Conservation (phyloP, 2,329 filamentous ascomycete genomes). For the Metarhizium anisopliae region DNA sequence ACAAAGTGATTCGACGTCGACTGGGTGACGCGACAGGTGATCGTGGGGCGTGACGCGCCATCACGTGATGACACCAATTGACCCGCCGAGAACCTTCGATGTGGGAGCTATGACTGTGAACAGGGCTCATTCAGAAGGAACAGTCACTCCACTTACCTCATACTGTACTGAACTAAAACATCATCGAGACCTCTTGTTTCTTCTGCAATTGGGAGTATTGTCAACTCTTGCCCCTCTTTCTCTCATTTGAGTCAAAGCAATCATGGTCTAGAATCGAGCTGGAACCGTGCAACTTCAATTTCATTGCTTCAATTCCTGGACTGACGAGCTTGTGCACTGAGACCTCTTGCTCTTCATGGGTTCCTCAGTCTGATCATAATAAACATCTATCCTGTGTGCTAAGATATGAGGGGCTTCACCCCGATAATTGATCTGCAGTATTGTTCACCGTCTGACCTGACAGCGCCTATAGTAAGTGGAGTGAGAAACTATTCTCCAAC, state of each 20-base stretch:
- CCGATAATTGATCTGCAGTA: neutral
- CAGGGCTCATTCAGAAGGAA: too few relatives aligned
- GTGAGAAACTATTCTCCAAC: neutral
- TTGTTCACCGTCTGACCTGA: neutral
- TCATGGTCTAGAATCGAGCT: too few relatives aligned
- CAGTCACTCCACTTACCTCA: too few relatives aligned
- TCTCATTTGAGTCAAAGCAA: too few relatives aligned
- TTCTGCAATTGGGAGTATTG: too few relatives aligned
- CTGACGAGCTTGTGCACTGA: neutral
- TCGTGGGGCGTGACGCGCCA: neutral
- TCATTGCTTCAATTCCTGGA: neutral
- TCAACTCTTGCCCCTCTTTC: too few relatives aligned
- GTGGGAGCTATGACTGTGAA: too few relatives aligned
- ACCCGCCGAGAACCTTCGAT: too few relatives aligned
- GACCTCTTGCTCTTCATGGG: neutral
- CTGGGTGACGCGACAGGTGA: neutral
- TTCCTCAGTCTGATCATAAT: neutral
- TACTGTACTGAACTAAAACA: too few relatives aligned
- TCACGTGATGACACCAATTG: constrained; percentile 5
- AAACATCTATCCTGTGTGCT: neutral
- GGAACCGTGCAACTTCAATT: neutral
- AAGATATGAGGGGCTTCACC: neutral
- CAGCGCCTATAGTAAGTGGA: neutral
- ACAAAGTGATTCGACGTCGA: neutral
- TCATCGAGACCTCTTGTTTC: too few relatives aligned